A percentile compares a stretch with the other conserved stretches of the same genome.
Evolutionary conservation across 306 rosid species (phyloP).

Genomic region (Malus asiatica): DNA sequence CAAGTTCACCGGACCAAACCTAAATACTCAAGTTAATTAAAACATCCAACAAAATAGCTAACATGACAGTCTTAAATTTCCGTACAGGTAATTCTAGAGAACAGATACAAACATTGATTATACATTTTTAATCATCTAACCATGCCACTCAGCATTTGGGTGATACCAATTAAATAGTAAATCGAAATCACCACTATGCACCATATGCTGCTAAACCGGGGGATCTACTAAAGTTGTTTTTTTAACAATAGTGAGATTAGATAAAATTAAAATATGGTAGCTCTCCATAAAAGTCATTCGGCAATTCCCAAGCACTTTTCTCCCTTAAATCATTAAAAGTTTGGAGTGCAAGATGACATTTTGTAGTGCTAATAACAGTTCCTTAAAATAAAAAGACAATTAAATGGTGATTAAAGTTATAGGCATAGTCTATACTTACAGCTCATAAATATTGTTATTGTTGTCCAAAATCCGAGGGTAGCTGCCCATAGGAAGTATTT

Average conservation of each 20-base stretch:
- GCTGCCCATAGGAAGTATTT: slow-evolving; percentile 97
- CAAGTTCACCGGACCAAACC: slow-evolving; percentile 98
- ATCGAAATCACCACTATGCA: background rate
- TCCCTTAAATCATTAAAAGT: background rate
- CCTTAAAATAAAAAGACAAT: background rate
- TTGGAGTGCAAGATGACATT: background rate
- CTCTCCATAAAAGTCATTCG: background rate
- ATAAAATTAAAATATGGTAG: background rate
- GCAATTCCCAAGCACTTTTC: background rate
- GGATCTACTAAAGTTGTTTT: background rate
- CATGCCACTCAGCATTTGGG: slow-evolving; percentile 1
- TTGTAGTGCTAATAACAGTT: background rate
- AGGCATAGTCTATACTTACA: slow-evolving; percentile 48
- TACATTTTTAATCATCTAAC: background rate
- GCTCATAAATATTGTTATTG: slow-evolving; percentile 65
- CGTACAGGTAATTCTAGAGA: background rate
- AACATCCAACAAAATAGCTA: slow-evolving; percentile 6
- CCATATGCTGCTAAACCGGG: background rate
- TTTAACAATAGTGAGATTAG: background rate
- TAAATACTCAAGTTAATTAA: slow-evolving; percentile 22
- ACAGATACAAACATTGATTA: background rate
- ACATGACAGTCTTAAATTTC: background rate
- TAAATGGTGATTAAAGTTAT: background rate
- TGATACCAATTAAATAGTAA: background rate
- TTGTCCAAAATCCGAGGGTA: slow-evolving; percentile 85